Conservation (phyloP, 441 rosid genomes). For the Dalechampia spathulata region DNA sequence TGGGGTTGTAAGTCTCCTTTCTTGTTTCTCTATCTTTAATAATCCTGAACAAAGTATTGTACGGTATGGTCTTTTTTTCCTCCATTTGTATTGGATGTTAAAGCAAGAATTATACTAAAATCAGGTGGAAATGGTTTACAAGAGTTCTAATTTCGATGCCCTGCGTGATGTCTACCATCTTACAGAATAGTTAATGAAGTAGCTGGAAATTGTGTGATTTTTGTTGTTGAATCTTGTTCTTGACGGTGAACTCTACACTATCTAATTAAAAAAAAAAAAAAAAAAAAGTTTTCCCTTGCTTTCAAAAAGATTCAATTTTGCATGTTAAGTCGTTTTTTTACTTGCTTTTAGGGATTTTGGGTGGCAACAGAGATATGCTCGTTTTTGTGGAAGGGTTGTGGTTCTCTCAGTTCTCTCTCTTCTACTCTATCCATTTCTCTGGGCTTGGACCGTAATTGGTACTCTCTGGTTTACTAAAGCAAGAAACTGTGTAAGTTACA, state of each 20-base stretch:
- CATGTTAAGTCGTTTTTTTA: background rate
- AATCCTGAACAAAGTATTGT: background rate
- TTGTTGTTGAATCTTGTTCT: background rate
- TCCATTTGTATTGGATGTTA: no score
- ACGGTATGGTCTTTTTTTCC: no score
- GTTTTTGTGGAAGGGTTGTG: constrained; percentile 87
- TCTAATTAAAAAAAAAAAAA: background rate
- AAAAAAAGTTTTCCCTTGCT: background rate
- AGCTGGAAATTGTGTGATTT: background rate
- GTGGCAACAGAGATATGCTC: constrained; percentile 87
- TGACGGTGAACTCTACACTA: background rate
- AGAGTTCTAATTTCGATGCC: background rate
- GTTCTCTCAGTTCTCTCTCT: constrained; percentile 74
- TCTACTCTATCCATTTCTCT: constrained; percentile 85
- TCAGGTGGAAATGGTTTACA: background rate
- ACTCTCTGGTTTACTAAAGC: constrained; percentile 81
- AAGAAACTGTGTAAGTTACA: constrained; percentile 65
- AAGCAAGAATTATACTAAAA: background rate
- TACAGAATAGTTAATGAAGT: background rate
- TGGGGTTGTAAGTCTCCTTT: constrained; percentile 81
- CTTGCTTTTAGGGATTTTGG: constrained; percentile 60
- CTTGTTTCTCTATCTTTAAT: background rate
- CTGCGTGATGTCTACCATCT: background rate
- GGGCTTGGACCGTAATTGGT: constrained; percentile 97
- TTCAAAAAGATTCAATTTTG: background rate